These are phyloP conservation scores for Clarireedia monteithiana DNA, from an alignment of 2,329 filamentous ascomycete genomes.

Conservation along the genomic window DNA sequence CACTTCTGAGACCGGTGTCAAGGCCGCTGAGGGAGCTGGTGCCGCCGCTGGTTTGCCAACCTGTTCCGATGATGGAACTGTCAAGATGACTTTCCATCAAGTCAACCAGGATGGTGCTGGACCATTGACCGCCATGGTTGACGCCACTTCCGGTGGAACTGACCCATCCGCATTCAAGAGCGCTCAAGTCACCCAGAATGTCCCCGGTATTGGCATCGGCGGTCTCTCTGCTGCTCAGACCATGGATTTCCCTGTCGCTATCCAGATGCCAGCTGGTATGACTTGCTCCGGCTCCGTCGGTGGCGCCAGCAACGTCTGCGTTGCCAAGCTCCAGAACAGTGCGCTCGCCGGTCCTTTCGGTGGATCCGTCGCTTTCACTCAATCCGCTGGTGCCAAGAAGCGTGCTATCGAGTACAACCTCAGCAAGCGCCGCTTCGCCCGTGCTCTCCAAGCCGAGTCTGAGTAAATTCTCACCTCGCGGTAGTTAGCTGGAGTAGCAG, in stretches of 20 bases:
- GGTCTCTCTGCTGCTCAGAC: constrained; percentile 52
- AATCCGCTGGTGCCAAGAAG: constrained; percentile 50
- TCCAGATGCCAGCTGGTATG: constrained; percentile 61
- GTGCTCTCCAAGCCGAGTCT: constrained; percentile 15
- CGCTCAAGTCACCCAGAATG: constrained; percentile 51
- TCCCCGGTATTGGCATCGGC: constrained; percentile 40
- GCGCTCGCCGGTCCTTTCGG: constrained; percentile 59
- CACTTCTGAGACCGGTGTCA: constrained; percentile 44
- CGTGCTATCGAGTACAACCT: constrained; percentile 48
- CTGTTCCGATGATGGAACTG: constrained; percentile 48
- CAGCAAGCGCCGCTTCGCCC: constrained; percentile 30
- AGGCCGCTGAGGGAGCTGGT: constrained; percentile 46
- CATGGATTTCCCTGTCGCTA: constrained; percentile 56
- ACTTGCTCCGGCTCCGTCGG: constrained; percentile 53
- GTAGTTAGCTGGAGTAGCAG: background rate
- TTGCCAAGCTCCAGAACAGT: constrained; percentile 55
- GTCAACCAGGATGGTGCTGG: constrained; percentile 66
- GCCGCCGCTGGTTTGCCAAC: constrained; percentile 48
- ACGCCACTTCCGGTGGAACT: constrained; percentile 55
- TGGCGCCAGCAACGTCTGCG: constrained; percentile 54
- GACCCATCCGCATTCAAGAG: constrained; percentile 51
- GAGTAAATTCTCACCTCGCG: constrained; percentile 14
- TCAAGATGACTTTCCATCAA: constrained; percentile 60
- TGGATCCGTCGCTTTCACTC: constrained; percentile 58
- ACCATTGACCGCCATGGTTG: constrained; percentile 51